phyloP scores from a whole-genome alignment of 2,329 filamentous ascomycete species.

The Dichotomopilus funicola region DNA sequence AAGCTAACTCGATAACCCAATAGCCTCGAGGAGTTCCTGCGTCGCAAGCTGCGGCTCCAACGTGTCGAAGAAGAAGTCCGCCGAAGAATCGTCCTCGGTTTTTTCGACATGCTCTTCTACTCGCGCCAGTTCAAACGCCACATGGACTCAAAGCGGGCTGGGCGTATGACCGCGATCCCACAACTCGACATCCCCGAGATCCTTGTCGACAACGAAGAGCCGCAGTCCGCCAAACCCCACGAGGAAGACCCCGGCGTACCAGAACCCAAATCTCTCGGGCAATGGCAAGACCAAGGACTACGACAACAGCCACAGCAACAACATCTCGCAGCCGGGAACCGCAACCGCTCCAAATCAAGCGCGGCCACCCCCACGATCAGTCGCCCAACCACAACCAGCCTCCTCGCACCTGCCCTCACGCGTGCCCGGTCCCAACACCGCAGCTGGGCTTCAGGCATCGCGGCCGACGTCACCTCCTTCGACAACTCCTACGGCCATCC shows the following conservation, averaged over 20 bases:
- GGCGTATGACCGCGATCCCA: conserved; percentile 71
- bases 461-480: conserved; percentile 38
- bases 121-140: conserved; percentile 72
- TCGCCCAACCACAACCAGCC: neutral
- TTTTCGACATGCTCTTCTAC: conserved; percentile 93
- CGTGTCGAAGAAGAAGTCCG: conserved; percentile 92
- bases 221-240: conserved; percentile 27
- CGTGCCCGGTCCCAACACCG: conserved; percentile 10
- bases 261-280: neutral
- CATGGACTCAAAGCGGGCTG: conserved; percentile 63
- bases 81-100: conserved; percentile 82
- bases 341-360: conserved; percentile 19
- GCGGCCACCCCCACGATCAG: conserved; percentile 14
- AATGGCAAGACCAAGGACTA: conserved; percentile 52
- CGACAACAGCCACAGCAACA: conserved; percentile 44
- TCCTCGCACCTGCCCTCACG: conserved; percentile 14
- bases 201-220: conserved; percentile 72
- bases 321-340: conserved; percentile 5
- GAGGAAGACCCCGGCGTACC: neutral
- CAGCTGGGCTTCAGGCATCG: conserved; percentile 38
- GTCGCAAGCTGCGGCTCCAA: conserved; percentile 81
- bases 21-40: conserved; percentile 87
- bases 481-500: conserved; percentile 43
- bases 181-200: conserved; percentile 85
- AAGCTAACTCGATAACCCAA: neutral